Evolutionary conservation across 768 basidiomycete genomes (phyloP).

Genomic region (Cystofilobasidium bisporidii): DNA sequence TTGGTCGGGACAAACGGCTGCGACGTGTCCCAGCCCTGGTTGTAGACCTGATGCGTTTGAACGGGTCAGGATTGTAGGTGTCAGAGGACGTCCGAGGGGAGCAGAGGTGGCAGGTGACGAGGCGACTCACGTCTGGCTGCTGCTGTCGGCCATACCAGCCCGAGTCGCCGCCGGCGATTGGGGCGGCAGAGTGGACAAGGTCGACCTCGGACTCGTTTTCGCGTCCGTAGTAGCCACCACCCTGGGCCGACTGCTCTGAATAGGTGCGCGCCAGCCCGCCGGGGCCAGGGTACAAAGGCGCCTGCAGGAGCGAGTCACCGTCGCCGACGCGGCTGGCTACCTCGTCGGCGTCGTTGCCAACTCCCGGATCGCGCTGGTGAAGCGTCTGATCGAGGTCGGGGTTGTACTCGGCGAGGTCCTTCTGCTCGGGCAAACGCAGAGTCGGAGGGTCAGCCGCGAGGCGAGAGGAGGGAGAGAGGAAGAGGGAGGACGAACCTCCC

Average conservation of each 20-base stretch:
- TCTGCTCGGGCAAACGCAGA: not conserved
- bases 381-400: conserved; percentile 2
- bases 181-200: conserved; percentile 21
- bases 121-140: not conserved
- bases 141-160: conserved; percentile 16
- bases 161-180: not conserved
- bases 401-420: conserved; percentile 23
- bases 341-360: not conserved
- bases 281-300: not conserved
- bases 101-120: not conserved
- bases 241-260: not conserved
- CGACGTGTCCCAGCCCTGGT: not conserved
- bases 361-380: conserved; percentile 1
- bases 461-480: not conserved
- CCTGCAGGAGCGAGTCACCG: conserved; percentile 18
- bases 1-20: not conserved
- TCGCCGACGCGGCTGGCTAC: conserved; percentile 12
- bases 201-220: conserved; percentile 14
- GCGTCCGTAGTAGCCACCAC: not conserved
- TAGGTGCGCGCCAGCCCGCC: not conserved
- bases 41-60: not conserved
- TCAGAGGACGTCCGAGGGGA: not conserved
- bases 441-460: not conserved
- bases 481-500: conserved; percentile 13
- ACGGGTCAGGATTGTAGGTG: not conserved